Base-by-base conservation (phyloP, 345 rosid species). In the Hibiscus mutabilis region DNA sequence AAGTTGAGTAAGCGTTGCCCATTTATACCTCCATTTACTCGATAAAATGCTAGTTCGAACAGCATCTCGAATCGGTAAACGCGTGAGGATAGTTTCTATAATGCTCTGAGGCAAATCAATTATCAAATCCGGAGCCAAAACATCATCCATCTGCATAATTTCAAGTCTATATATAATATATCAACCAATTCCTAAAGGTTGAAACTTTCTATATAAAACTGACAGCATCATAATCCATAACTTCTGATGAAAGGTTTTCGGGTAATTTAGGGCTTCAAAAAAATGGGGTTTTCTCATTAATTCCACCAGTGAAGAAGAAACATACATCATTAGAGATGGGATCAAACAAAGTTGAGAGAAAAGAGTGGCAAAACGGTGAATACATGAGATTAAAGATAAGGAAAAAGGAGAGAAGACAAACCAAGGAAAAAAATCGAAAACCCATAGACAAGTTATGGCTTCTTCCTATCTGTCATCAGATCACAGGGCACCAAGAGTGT, bases 21-120 rank as follows among this genome's bases (percentile, higher is more conserved):
- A 92, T 66, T 80, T 84, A 74, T 89, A 92, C 76, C 96, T 86
- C 97, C 97, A 95, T 80, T 85, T 85, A 63, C 82, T 88, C 5
- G 97, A 92, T 19, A 95, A 75, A 5, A 89, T 76, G 78, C 96
- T 87, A 35, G 99, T 92, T 46, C 84, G 84, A n/a, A 95, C 82
- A 1, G 97, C 92, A 74, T 95, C 97, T 65, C 88, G 69, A 7
- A 95, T 80, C 0, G 93, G 88, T 51, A 95, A 79, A 21, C 85
- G 79, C 16, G 84, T 79, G 58, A 95, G 91, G 61, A 94, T 90
- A 70, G 80, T 85, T 67, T 95, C 97, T 12, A 90, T 46, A 65
- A 92, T 90, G 84, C 88, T 88, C 66, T 84, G 93, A n/a, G 97
- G 97, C 19, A 90, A 82, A 84, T 90, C 88, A 56, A 89, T 94